phyloP scores from a whole-genome alignment of 805 yeast genomes.

The Spathaspora boniae region DNA sequence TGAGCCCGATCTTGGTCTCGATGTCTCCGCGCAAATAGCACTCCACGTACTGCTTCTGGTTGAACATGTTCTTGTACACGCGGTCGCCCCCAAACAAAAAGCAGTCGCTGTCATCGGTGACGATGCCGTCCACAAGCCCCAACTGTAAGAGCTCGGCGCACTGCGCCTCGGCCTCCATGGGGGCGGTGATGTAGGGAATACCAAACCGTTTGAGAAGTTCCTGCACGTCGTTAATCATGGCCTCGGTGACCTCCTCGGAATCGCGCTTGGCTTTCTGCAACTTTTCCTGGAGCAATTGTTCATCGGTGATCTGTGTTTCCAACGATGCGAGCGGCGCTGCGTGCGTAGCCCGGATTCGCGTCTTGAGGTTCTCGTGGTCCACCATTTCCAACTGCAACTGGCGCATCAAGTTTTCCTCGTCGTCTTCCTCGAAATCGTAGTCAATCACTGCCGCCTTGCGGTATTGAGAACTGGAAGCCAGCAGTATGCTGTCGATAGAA shows the following conservation, averaged over 20 bases:
- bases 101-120: slow-evolving; percentile 97
- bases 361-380: slow-evolving; percentile 65
- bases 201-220: slow-evolving; percentile 85
- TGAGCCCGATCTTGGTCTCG: slow-evolving; percentile 60
- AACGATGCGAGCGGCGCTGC: slow-evolving; percentile 15
- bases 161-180: slow-evolving; percentile 99
- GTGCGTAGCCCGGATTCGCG: slow-evolving; percentile 20
- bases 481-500: background rate
- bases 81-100: slow-evolving; percentile 86
- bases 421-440: slow-evolving; percentile 73
- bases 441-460: slow-evolving; percentile 37
- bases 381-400: slow-evolving; percentile 67
- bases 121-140: slow-evolving; percentile 85
- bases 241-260: slow-evolving; percentile 83
- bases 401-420: slow-evolving; percentile 62
- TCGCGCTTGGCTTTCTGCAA: slow-evolving; percentile 72
- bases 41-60: slow-evolving; percentile 88
- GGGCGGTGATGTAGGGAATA: slow-evolving; percentile 91
- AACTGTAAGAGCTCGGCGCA: slow-evolving; percentile 77
- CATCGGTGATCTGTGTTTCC: slow-evolving; percentile 41
- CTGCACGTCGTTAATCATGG: slow-evolving; percentile 88
- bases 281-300: slow-evolving; percentile 53
- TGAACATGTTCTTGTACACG: slow-evolving; percentile 90
- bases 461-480: too few species aligned
- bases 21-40: slow-evolving; percentile 64